These are phyloP conservation scores for Lycium ferocissimum DNA, from an alignment of 257 asterid species.

Conservation along the genomic window DNA sequence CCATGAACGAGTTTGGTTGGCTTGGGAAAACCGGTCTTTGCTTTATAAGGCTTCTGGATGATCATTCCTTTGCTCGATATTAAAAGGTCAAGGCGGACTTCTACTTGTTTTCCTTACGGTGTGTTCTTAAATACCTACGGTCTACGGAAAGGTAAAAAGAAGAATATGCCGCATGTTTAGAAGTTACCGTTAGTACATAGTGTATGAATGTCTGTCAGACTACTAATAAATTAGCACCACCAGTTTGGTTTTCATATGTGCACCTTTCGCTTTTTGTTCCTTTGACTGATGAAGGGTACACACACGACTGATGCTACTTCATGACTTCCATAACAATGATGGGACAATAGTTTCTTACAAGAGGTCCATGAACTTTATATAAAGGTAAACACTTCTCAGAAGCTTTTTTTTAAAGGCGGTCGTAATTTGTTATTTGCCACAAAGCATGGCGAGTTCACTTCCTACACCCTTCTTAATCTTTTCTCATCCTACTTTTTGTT, in stretches of 20 bases:
- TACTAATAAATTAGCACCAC: neutral
- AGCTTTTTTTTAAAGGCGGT: neutral
- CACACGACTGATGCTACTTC: constrained; percentile 94
- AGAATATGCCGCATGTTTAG: neutral
- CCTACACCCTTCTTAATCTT: neutral
- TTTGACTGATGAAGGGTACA: constrained; percentile 60
- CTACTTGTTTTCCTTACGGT: neutral
- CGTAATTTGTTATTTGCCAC: neutral
- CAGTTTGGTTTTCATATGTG: neutral
- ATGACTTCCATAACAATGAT: constrained; percentile 89
- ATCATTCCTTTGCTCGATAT: neutral
- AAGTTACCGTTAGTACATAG: neutral
- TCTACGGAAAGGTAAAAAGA: neutral
- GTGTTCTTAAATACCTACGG: neutral
- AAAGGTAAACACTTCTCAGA: constrained; percentile 52
- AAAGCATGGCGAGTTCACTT: neutral
- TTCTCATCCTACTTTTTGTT: too few relatives aligned
- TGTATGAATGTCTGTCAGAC: neutral
- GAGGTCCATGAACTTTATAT: constrained; percentile 95
- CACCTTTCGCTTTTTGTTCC: constrained; percentile 37
- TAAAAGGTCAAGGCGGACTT: neutral
- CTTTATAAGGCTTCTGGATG: neutral
- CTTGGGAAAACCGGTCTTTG: neutral
- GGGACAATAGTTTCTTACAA: constrained; percentile 93
- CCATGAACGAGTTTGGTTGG: too few relatives aligned